Percentiles rank a stretch among this genome's conserved stretches.
These are phyloP conservation scores for Acorus gramineus DNA, from an alignment of 106 monocot genomes.

Conservation along the genomic window DNA sequence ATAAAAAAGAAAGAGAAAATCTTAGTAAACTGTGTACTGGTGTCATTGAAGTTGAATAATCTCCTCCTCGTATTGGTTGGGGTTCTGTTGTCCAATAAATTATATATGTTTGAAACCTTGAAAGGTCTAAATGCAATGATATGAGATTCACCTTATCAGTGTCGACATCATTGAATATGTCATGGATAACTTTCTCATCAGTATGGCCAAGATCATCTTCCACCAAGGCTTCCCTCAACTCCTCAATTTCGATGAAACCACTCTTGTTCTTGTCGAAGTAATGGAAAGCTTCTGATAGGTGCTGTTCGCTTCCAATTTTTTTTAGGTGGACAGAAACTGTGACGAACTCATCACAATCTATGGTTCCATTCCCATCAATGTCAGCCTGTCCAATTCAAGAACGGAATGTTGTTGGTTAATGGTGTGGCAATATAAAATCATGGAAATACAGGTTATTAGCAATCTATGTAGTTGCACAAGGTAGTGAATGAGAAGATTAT, in stretches of 20 bases:
- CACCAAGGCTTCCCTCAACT: constrained; percentile 62
- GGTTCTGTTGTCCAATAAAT: neutral
- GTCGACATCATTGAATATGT: constrained; percentile 71
- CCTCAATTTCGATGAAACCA: constrained; percentile 77
- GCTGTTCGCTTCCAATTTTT: constrained; percentile 52
- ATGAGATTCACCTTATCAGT: constrained; percentile 50
- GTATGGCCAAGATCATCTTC: constrained; percentile 29
- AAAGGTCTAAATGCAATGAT: neutral
- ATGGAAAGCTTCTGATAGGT: constrained; percentile 54
- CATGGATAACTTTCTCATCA: constrained; percentile 46
- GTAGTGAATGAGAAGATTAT: no score
- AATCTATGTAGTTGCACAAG: no score
- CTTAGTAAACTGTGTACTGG: no score
- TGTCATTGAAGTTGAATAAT: no score
- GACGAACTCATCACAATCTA: constrained; percentile 83
- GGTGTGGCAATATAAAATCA: no score
- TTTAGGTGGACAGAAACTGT: constrained; percentile 63
- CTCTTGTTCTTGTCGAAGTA: constrained; percentile 77
- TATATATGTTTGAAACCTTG: neutral
- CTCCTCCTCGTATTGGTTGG: no score
- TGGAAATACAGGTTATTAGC: no score
- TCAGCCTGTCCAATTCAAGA: constrained; percentile 38
- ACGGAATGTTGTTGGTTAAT: no score
- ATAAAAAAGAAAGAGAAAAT: no score
- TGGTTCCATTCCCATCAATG: constrained; percentile 58